Base-by-base conservation (phyloP, 2,329 filamentous ascomycete genomes). In the Colletotrichum horii region DNA sequence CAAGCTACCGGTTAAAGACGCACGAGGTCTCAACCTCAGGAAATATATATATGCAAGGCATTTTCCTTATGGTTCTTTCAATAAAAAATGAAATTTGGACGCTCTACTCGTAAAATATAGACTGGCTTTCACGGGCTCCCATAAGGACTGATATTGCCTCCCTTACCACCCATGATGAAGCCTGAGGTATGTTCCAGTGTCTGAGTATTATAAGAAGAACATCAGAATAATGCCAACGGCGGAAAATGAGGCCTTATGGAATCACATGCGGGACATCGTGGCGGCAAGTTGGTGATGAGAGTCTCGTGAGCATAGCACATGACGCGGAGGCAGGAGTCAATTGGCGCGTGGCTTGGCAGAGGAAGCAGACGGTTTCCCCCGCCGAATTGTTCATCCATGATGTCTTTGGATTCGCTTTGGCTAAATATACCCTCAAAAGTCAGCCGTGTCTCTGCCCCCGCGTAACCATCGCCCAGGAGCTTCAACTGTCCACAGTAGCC, bases 351-450 rank as follows among this genome's bases (percentile, higher is more conserved):
- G n/a, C n/a, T n/a, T n/a, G n/a, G n/a, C n/a, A n/a, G n/a, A n/a
- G n/a, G n/a, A n/a, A n/a, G n/a, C n/a, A n/a, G n/a, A n/a, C n/a
- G n/a, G n/a, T n/a, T n/a, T n/a, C n/a, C n/a, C n/a, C n/a, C n/a
- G n/a, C n/a, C n/a, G n/a, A n/a, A n/a, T n/a, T n/a, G n/a, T n/a
- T n/a, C n/a, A n/a, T n/a, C n/a, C 12, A 52, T 6, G 6, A 6
- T 14, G 12, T 22, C n/a, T 22, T 52, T 22, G 2, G 43, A 14
- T 24, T 22, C n/a, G 8, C n/a, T 52, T 6, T 14, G 1, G 14
- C 14, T 4, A 8, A 14, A 12, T 52, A 22, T 0, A n/a, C 11
- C 43, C 4, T 14, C 43, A 2, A 52, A 52, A 8, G 0, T 11
- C 19, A 4, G n/a, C 14, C 8, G 2, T 4, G 14, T 22, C n/a